Conservation (phyloP, 305 asterid species). For the Fraxinus albicans region DNA sequence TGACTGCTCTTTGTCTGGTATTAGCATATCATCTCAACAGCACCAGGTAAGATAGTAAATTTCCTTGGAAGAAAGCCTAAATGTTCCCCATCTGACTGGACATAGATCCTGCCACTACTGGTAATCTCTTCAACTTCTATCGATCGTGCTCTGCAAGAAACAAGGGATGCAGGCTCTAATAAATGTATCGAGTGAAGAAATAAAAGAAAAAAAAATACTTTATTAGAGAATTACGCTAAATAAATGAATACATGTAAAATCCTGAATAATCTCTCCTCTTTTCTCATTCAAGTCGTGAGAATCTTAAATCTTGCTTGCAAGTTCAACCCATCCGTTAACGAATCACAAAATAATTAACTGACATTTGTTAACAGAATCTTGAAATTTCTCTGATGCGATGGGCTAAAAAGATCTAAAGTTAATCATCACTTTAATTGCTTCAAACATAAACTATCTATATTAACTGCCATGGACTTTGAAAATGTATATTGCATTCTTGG, state of each 20-base stretch:
- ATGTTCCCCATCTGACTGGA: slow-evolving; percentile 89
- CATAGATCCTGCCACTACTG: slow-evolving; percentile 48
- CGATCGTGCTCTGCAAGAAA: slow-evolving; percentile 46
- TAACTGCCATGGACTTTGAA: not conserved
- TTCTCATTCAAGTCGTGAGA: not conserved
- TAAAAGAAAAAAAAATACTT: not conserved
- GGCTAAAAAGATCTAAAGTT: not conserved
- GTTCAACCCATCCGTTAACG: not conserved
- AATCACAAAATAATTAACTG: not conserved
- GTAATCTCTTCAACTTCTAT: slow-evolving; percentile 65
- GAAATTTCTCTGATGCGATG: not conserved
- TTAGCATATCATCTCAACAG: slow-evolving; percentile 65
- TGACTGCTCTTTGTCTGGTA: not conserved
- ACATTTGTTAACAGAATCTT: not conserved
- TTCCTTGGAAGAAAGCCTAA: slow-evolving; percentile 78
- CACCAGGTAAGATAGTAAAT: slow-evolving; percentile 61
- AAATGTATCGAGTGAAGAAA: not conserved
- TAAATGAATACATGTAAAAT: not conserved
- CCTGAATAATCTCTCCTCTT: not conserved
- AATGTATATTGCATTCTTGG: not conserved
- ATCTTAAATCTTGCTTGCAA: not conserved
- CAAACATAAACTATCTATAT: not conserved
- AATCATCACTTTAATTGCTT: not conserved
- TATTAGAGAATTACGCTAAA: not conserved
- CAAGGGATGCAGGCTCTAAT: not conserved